Evolutionary conservation across 768 basidiomycete genomes (phyloP).

Genomic region (Hypholoma sublateritium): DNA sequence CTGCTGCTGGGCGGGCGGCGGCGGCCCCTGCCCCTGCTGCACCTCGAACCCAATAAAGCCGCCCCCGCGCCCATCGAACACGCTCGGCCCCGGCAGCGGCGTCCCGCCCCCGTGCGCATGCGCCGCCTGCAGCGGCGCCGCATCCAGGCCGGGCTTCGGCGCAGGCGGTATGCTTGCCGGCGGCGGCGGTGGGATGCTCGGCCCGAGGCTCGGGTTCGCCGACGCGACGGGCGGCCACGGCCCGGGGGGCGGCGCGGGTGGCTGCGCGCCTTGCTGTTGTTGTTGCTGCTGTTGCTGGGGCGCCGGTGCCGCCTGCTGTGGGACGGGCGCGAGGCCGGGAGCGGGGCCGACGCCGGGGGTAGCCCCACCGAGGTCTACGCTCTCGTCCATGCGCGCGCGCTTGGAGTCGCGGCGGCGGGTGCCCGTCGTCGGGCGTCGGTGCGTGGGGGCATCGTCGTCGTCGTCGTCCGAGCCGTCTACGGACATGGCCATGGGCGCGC

Average conservation of each 20-base stretch:
- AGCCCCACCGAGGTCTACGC: slow-evolving; percentile 21
- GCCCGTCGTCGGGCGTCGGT: background rate
- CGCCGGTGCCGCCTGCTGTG: slow-evolving; percentile 21
- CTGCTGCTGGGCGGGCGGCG: slow-evolving; percentile 12
- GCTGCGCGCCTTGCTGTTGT: slow-evolving; percentile 9
- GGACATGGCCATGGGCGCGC: slow-evolving; percentile 19
- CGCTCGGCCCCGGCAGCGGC: slow-evolving; percentile 26
- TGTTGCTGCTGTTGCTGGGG: slow-evolving; percentile 14
- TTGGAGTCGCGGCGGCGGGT: slow-evolving; percentile 30
- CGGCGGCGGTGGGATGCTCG: slow-evolving; percentile 35
- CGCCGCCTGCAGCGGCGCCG: slow-evolving; percentile 13
- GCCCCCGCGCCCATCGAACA: slow-evolving; percentile 32
- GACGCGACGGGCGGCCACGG: slow-evolving; percentile 32
- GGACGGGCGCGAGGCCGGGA: slow-evolving; percentile 20
- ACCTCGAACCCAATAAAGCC: slow-evolving; percentile 23
- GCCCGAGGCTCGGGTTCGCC: slow-evolving; percentile 31
- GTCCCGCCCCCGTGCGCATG: slow-evolving; percentile 14
- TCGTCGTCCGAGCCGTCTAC: slow-evolving; percentile 24
- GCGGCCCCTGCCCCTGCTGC: slow-evolving; percentile 23
- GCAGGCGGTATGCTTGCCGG: slow-evolving; percentile 26
- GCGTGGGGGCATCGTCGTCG: slow-evolving; percentile 20
- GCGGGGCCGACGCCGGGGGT: slow-evolving; percentile 21
- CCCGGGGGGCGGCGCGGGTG: slow-evolving; percentile 13
- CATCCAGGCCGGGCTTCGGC: slow-evolving; percentile 12
- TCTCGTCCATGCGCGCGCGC: slow-evolving; percentile 35